Conservation (phyloP, 306 rosid species). For the Astragalus glycyphyllos region DNA sequence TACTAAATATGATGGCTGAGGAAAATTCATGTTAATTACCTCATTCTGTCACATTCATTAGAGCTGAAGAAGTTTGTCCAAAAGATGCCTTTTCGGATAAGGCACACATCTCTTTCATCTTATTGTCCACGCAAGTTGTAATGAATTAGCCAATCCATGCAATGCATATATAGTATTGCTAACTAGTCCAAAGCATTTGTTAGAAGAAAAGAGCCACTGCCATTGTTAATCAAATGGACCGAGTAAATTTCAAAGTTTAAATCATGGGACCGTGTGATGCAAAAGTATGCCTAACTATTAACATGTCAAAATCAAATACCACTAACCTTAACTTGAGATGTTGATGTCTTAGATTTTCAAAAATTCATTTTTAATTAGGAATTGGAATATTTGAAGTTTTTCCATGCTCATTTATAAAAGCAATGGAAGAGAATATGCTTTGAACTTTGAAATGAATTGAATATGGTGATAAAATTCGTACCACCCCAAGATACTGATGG, state of each 20-base stretch:
- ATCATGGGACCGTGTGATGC: conserved; percentile 6
- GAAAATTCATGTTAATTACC: not conserved
- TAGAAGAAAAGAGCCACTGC: conserved; percentile 1
- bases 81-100: conserved; percentile 49
- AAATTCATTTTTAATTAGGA: no score
- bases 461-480: not conserved
- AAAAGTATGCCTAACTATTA: not conserved
- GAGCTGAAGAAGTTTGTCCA: conserved; percentile 31
- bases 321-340: no score
- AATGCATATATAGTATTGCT: not conserved
- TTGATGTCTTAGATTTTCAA: no score
- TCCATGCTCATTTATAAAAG: no score
- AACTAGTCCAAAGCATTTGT: conserved; percentile 34
- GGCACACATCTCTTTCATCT: conserved; percentile 51
- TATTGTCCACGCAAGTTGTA: conserved; percentile 19
- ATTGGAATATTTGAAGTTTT: no score
- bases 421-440: not conserved
- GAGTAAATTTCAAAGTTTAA: conserved; percentile 8
- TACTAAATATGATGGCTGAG: conserved; percentile 18
- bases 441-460: not conserved
- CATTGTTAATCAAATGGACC: not conserved
- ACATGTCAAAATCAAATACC: not conserved
- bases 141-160: conserved; percentile 37
- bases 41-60: not conserved
- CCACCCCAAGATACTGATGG: not conserved